These are phyloP conservation scores for Sclerotinia borealis DNA, from an alignment of 2,329 filamentous ascomycete species.

Conservation along the genomic window DNA sequence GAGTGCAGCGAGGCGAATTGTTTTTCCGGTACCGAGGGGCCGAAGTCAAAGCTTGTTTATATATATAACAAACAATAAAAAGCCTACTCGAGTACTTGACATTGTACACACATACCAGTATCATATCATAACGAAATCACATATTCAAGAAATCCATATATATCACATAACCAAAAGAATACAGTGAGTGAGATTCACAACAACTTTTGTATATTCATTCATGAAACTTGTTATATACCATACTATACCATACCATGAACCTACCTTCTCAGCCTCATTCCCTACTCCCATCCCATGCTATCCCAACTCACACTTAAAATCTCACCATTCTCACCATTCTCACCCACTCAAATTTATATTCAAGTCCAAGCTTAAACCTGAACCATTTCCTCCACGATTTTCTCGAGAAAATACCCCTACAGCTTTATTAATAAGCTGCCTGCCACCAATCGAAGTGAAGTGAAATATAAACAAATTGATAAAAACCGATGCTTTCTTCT, in stretches of 20 bases:
- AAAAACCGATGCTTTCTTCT: background rate
- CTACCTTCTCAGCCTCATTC: too few relatives aligned
- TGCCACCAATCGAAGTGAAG: background rate
- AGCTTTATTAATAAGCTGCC: background rate
- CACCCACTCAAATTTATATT: background rate
- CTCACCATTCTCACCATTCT: background rate
- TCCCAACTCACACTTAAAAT: background rate
- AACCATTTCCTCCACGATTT: background rate
- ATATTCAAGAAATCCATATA: too few relatives aligned
- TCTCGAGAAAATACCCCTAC: background rate
- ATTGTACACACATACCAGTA: too few relatives aligned
- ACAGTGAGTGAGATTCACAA: background rate
- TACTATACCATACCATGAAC: too few relatives aligned
- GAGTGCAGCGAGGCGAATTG: too few relatives aligned
- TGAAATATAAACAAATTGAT: background rate
- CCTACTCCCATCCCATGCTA: background rate
- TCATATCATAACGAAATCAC: too few relatives aligned
- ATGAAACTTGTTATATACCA: background rate
- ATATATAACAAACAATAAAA: too few relatives aligned
- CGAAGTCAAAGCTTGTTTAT: too few relatives aligned
- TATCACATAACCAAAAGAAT: too few relatives aligned
- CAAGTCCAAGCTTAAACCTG: background rate
- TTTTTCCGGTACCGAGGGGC: too few relatives aligned
- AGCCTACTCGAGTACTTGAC: too few relatives aligned
- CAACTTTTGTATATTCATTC: conserved; percentile 2